A percentile compares a stretch with the other conserved stretches of the same genome.
Conservation (phyloP, 768 basidiomycete species). For the Mycena galericulata region DNA sequence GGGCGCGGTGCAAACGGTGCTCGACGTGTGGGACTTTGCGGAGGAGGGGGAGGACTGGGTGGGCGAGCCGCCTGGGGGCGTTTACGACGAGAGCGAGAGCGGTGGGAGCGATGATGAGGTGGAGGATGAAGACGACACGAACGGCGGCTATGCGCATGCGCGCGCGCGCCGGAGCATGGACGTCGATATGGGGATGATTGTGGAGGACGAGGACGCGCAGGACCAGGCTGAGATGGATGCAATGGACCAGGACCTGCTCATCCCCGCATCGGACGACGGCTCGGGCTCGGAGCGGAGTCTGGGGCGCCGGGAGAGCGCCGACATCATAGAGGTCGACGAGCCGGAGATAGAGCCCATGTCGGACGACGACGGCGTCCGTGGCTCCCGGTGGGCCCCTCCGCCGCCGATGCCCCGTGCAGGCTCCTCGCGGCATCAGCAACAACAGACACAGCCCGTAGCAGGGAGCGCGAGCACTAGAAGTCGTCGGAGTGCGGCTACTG, state of each 20-base stretch:
- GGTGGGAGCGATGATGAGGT: conserved; percentile 68
- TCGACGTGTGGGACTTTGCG: conserved; percentile 94
- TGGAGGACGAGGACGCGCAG: conserved; percentile 53
- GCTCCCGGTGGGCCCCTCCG: conserved; percentile 31
- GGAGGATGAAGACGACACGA: conserved; percentile 46
- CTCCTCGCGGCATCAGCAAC: conserved; percentile 5
- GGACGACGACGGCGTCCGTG: conserved; percentile 23
- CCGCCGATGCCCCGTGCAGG: conserved; percentile 22
- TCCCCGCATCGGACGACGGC: conserved; percentile 9
- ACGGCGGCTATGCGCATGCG: conserved; percentile 30
- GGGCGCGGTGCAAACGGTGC: conserved; percentile 75
- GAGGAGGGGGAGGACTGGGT: conserved; percentile 82
- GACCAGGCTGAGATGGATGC: conserved; percentile 74
- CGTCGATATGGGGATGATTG: conserved; percentile 27
- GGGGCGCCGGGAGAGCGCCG: background rate
- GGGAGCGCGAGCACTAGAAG: conserved; percentile 8
- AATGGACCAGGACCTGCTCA: conserved; percentile 78
- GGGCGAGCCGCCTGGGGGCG: conserved; percentile 79
- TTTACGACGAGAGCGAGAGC: conserved; percentile 78
- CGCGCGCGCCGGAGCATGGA: conserved; percentile 17
- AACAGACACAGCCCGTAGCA: background rate
- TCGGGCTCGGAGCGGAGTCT: conserved; percentile 20
- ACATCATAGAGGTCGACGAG: conserved; percentile 30
- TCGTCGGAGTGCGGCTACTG: conserved; percentile 16
- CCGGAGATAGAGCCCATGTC: conserved; percentile 3